Percentiles rank a stretch among this genome's conserved stretches.
phyloP scores from a whole-genome alignment of 371 early-diverging fungal genomes.

The Mucor piriformis region DNA sequence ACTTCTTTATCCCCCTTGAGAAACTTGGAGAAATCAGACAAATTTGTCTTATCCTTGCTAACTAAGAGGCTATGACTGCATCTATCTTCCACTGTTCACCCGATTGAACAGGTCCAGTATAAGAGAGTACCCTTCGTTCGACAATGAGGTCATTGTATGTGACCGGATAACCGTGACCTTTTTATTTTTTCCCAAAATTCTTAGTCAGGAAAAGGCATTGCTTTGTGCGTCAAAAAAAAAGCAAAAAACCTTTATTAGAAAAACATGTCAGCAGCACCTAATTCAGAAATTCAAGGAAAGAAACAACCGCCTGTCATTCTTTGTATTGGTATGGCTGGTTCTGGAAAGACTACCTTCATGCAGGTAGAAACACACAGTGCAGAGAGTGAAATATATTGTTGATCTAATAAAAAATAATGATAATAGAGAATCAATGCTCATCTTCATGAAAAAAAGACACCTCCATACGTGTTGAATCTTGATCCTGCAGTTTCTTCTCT shows the following conservation, averaged over 20 bases:
- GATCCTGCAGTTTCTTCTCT: constrained; percentile 97
- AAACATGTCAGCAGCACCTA: background rate
- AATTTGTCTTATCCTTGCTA: too few species aligned
- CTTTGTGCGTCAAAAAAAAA: background rate
- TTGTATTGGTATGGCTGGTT: constrained; percentile 98
- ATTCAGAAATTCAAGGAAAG: constrained; percentile 8
- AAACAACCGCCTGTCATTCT: constrained; percentile 81
- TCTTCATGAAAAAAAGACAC: constrained; percentile 73
- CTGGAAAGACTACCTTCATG: constrained; percentile 98
- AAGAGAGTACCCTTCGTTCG: too few species aligned
- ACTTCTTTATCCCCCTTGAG: too few species aligned
- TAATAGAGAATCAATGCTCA: constrained; percentile 86
- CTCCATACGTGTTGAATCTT: constrained; percentile 94
- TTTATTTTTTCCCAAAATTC: too few species aligned
- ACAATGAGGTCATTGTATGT: too few species aligned
- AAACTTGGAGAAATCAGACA: too few species aligned
- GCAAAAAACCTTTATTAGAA: background rate
- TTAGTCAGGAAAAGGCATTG: background rate
- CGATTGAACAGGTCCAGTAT: too few species aligned
- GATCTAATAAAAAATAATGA: background rate
- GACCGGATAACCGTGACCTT: too few species aligned
- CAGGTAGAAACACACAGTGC: constrained; percentile 68
- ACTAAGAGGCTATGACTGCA: too few species aligned
- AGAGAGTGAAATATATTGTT: too few species aligned
- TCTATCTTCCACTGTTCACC: too few species aligned